phyloP scores from a whole-genome alignment of 345 rosid species.

The Ailanthus altissimus region DNA sequence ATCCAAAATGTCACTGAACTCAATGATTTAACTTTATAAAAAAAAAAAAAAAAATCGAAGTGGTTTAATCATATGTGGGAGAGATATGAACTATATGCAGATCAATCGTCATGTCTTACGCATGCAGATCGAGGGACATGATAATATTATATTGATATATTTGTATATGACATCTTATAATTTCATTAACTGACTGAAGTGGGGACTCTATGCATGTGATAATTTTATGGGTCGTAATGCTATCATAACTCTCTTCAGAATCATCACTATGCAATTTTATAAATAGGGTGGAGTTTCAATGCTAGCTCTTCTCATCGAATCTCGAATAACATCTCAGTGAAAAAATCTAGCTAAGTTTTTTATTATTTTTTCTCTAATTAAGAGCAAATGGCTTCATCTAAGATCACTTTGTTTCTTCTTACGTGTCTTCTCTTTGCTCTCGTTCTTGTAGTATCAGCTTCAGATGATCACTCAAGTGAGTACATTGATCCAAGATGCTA shows the following conservation, averaged over 20 bases:
- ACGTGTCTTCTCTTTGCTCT: not conserved
- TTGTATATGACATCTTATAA: not conserved
- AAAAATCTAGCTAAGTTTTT: not conserved
- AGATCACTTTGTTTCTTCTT: conserved; percentile 1
- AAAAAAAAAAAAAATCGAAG: not conserved
- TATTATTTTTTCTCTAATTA: too few species aligned
- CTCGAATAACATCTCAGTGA: not conserved
- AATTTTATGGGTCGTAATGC: not conserved
- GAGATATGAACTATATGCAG: not conserved
- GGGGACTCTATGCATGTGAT: conserved; percentile 13
- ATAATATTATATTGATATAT: not conserved
- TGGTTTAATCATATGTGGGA: too few species aligned
- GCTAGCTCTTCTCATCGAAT: not conserved
- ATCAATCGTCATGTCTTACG: conserved; percentile 9
- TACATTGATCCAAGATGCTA: not conserved
- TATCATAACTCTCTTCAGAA: not conserved
- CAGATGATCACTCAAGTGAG: not conserved
- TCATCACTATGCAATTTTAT: not conserved
- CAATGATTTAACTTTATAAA: not conserved
- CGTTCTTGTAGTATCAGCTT: conserved; percentile 1
- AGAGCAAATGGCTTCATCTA: conserved; percentile 6
- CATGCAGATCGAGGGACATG: conserved; percentile 1
- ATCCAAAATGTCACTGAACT: not conserved
- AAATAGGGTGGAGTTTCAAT: not conserved
- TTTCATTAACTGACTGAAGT: not conserved